A percentile compares a stretch with the other conserved stretches of the same genome.
Evolutionary conservation across 176 grass and related monocot genomes (phyloP).

Genomic region (Coix lacrymajobi): DNA sequence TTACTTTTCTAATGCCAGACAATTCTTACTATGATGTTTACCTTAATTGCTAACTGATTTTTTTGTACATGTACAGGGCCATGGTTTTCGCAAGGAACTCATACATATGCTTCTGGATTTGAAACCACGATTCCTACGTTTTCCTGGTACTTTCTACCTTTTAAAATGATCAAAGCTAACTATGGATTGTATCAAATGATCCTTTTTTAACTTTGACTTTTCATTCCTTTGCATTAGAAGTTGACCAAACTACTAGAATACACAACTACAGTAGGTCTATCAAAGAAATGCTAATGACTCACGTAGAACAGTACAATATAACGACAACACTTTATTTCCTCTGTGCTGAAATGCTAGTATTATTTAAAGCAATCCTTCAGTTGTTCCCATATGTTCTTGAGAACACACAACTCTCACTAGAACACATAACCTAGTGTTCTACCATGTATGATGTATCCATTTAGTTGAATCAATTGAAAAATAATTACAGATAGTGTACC

Average conservation of each 20-base stretch:
- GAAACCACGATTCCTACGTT: slow-evolving; percentile 72
- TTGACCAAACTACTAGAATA: background rate
- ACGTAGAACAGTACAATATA: too few species aligned
- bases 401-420: too few species aligned
- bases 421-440: background rate
- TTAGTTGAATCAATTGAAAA: background rate
- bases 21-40: background rate
- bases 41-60: background rate
- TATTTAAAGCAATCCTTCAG: too few species aligned
- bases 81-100: slow-evolving; percentile 75
- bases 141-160: slow-evolving; percentile 54
- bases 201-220: background rate
- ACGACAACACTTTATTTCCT: too few species aligned
- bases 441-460: background rate
- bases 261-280: too few species aligned
- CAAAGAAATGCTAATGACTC: too few species aligned
- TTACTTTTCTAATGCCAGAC: background rate
- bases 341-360: too few species aligned
- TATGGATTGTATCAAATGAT: background rate
- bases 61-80: slow-evolving; percentile 40
- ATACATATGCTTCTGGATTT: slow-evolving; percentile 73
- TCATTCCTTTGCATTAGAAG: background rate
- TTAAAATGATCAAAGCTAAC: background rate
- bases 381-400: too few species aligned
- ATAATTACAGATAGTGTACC: background rate